These are phyloP conservation scores for Erysimum cheiri DNA, from an alignment of 441 rosid genomes.

Conservation along the genomic window DNA sequence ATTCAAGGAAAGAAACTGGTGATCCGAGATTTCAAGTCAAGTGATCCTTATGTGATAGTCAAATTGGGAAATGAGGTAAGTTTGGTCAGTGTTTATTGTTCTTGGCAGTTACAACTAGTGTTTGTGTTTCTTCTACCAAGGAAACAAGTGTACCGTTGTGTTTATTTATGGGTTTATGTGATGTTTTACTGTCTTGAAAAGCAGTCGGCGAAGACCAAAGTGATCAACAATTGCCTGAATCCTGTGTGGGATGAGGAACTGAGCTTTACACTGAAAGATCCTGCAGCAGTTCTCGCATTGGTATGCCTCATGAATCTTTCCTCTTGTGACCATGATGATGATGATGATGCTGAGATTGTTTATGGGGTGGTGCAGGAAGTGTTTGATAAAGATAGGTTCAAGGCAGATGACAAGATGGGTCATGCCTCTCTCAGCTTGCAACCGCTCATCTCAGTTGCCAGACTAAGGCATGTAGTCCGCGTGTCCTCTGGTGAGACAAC, in stretches of 20 bases:
- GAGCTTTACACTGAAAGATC: constrained; percentile 73
- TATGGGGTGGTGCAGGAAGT: constrained; percentile 68
- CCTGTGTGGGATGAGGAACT: constrained; percentile 97
- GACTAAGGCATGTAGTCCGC: constrained; percentile 73
- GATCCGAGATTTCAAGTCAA: constrained; percentile 91
- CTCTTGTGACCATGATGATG: constrained; percentile 26
- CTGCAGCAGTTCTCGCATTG: constrained; percentile 65
- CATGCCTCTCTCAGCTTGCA: constrained; percentile 86
- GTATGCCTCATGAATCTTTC: constrained; percentile 43
- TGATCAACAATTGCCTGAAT: constrained; percentile 88
- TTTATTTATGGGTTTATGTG: constrained; percentile 10
- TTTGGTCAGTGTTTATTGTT: constrained; percentile 19
- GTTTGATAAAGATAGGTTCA: constrained; percentile 94
- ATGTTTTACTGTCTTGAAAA: constrained; percentile 31
- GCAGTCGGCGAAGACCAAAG: constrained; percentile 96
- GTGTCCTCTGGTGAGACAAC: constrained; percentile 78
- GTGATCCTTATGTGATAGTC: constrained; percentile 95
- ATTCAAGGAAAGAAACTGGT: constrained; percentile 80
- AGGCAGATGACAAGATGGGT: constrained; percentile 98
- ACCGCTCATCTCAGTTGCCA: constrained; percentile 78
- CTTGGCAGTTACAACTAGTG: not conserved
- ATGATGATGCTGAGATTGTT: constrained; percentile 23
- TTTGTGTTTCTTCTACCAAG: not conserved
- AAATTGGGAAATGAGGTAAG: constrained; percentile 84
- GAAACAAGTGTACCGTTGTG: constrained; percentile 1